A percentile compares a stretch with the other conserved stretches of the same genome.
These are phyloP conservation scores for Tetracentron sinense DNA, from an alignment of 164 flowering plant species.

Conservation along the genomic window DNA sequence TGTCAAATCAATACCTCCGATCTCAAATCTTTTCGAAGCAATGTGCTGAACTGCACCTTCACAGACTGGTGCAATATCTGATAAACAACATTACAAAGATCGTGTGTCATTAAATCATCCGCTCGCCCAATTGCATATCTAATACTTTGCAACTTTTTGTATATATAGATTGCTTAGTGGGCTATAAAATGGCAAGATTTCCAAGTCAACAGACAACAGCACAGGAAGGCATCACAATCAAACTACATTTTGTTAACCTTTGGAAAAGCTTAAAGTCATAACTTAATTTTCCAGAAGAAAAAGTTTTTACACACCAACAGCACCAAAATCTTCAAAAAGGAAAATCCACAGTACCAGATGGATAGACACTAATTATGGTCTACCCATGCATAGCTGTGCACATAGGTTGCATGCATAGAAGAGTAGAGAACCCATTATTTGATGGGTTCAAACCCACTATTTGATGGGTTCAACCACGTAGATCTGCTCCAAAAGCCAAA, in stretches of 20 bases:
- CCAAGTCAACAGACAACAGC: background rate
- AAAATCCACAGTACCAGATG: too few species aligned
- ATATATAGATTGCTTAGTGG: too few species aligned
- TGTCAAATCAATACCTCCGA: slow-evolving; percentile 91
- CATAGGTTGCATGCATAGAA: too few species aligned
- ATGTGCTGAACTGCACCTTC: slow-evolving; percentile 99
- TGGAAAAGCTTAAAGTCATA: background rate
- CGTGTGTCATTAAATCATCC: slow-evolving; percentile 8
- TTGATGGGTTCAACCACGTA: too few species aligned
- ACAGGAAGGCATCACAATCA: background rate
- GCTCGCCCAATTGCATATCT: background rate
- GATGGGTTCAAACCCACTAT: too few species aligned
- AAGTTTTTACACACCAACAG: too few species aligned
- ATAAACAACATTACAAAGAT: slow-evolving; percentile 18
- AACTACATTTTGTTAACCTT: background rate
- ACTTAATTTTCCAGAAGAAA: background rate
- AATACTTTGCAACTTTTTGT: background rate
- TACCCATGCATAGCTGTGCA: too few species aligned
- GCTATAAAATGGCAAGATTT: background rate
- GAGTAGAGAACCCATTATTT: too few species aligned
- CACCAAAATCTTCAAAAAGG: too few species aligned
- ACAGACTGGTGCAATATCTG: slow-evolving; percentile 98
- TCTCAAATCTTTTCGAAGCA: slow-evolving; percentile 89
- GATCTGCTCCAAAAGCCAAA: too few species aligned
- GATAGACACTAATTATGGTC: too few species aligned